phyloP scores from a whole-genome alignment of 176 grass and related monocot species.

The Themeda triandra region DNA sequence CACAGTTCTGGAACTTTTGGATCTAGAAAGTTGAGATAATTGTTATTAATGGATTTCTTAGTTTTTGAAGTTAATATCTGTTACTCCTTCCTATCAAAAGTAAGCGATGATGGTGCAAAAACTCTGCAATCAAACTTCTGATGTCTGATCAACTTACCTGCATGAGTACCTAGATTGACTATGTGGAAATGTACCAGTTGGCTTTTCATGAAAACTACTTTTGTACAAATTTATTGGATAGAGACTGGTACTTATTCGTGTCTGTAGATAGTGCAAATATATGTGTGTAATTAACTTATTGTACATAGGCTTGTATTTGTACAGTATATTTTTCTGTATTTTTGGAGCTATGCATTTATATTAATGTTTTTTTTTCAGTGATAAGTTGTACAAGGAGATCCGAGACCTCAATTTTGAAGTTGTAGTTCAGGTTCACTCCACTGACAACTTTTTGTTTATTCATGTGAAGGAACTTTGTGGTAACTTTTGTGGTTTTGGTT shows the following conservation, averaged over 20 bases:
- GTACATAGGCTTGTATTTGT: not conserved
- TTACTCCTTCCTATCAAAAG: not conserved
- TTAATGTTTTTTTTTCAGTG: conserved; percentile 45
- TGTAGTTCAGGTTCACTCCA: conserved; percentile 76
- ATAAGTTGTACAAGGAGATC: conserved; percentile 98
- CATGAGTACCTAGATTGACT: not conserved
- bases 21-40: not conserved
- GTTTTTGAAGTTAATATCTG: not conserved
- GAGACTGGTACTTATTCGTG: not conserved
- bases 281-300: not conserved
- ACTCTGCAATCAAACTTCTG: not conserved
- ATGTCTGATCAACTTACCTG: not conserved
- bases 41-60: not conserved
- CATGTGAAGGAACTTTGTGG: conserved; percentile 2
- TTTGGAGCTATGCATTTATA: conserved; percentile 4
- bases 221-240: not conserved
- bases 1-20: not conserved
- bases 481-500: not conserved
- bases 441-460: not conserved
- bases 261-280: not conserved
- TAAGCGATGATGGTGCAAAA: not conserved
- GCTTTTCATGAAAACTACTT: not conserved
- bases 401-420: conserved; percentile 98
- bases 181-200: not conserved
- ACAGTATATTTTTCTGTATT: not conserved